Evolutionary conservation across 2,329 filamentous ascomycete genomes (phyloP), one percentile per base, ranked within the genome.

Genomic region (Microascus cirrosus): DNA sequence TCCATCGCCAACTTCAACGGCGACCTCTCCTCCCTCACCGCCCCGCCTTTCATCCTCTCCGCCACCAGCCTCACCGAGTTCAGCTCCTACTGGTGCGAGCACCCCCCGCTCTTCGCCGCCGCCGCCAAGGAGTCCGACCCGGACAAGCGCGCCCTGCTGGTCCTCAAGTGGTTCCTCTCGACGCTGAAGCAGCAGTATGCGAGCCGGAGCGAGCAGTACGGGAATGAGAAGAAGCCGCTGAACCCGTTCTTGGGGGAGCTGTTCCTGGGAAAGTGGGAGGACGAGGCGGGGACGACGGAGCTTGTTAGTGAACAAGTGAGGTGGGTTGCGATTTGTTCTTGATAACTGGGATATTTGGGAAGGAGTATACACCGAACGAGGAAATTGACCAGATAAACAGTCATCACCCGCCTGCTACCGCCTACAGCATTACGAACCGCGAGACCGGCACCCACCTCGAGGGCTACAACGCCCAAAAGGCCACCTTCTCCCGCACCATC

Each of bases 201-300:
- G 59, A 83, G 78, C 66, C 79, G 81, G 60, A 95, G 89, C 68
- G 92, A 96, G 64, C 76, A 84, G 65, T 85, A 80, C 62, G 91
- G 90, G 55, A 94, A 90, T 67, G 93, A 96, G 78, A 97, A 97
- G 84, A 99, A 97, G 78, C 93, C 93, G 2, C 75, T 99, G 60
- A 97, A 99, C 69, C 94, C 94, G 0, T 97, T 99, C 74, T 75
- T 99, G 39, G 93, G 93, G 59, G 93, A 99, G 76, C 81, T 97
- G 36, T 97, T 96, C 74, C 73, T 97, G 32, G 94, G 93, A 25
- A 87, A 85, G 66, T 99, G 94, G 94, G 83, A 87, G 59, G 89
- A 95, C 67, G 80, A 83, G 53, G 83, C 84, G 57, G 93, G 93
- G 59, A 87, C 85, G 54, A 97, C 94, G 32, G 83, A 87, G 65